These are phyloP conservation scores for Termitomyces sp. DNA, from an alignment of 768 basidiomycete genomes.

Conservation along the genomic window DNA sequence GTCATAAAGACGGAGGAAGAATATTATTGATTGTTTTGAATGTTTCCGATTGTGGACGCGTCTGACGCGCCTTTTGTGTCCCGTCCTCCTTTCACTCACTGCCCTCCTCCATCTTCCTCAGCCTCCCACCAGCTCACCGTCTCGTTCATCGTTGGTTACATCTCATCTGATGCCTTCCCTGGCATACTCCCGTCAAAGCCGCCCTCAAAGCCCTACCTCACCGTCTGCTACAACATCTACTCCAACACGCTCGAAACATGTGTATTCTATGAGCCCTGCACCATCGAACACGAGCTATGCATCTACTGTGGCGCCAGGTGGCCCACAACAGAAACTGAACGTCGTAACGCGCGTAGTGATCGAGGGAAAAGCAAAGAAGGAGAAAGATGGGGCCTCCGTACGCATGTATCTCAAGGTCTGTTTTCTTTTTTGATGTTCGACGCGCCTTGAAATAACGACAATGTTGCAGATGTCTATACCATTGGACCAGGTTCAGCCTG, in stretches of 20 bases:
- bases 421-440: not conserved
- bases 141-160: not conserved
- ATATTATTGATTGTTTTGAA: too few relatives aligned
- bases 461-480: slow-evolving; percentile 57
- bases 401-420: slow-evolving; percentile 76
- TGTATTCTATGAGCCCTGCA: slow-evolving; percentile 17
- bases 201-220: slow-evolving; percentile 10
- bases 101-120: slow-evolving; percentile 8
- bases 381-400: slow-evolving; percentile 61
- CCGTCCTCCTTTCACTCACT: slow-evolving; percentile 2
- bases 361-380: slow-evolving; percentile 68
- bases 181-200: slow-evolving; percentile 12
- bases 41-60: slow-evolving; percentile 25
- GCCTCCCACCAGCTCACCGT: not conserved
- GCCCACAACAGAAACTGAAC: slow-evolving; percentile 50
- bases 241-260: slow-evolving; percentile 12
- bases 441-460: not conserved
- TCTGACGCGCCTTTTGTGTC: slow-evolving; percentile 14
- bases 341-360: slow-evolving; percentile 72
- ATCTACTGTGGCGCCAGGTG: slow-evolving; percentile 42
- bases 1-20: too few relatives aligned
- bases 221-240: slow-evolving; percentile 5
- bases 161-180: slow-evolving; percentile 9
- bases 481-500: slow-evolving; percentile 62
- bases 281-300: slow-evolving; percentile 35